A percentile compares a stretch with the other conserved stretches of the same genome.
Conservation (phyloP, 805 yeast species). For the Ogataea glucozyma region DNA sequence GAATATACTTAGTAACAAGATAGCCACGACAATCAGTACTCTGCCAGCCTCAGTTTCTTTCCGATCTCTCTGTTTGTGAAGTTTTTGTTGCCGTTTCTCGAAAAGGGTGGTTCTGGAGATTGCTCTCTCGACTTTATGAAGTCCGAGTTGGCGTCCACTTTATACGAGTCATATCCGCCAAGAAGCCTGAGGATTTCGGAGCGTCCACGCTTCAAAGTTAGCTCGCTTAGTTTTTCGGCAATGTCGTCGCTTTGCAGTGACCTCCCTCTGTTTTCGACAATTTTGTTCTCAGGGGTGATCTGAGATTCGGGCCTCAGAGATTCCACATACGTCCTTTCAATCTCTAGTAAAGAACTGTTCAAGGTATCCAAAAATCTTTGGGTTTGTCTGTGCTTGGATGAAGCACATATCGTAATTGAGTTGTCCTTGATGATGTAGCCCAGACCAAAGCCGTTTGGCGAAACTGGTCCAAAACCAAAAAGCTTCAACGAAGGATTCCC, state of each 20-base stretch:
- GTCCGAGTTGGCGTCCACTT: conserved; percentile 57
- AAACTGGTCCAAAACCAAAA: conserved; percentile 91
- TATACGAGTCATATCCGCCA: conserved; percentile 89
- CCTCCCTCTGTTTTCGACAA: background rate
- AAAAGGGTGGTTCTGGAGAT: conserved; percentile 52
- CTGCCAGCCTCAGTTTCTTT: conserved; percentile 62
- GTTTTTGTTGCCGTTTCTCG: conserved; percentile 24
- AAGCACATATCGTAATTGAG: conserved; percentile 75
- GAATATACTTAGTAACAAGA: background rate
- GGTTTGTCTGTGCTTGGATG: conserved; percentile 89
- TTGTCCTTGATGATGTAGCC: conserved; percentile 86
- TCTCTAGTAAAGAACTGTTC: conserved; percentile 60
- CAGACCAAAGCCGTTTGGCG: conserved; percentile 89
- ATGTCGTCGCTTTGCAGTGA: conserved; percentile 20
- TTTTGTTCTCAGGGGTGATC: conserved; percentile 1
- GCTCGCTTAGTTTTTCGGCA: conserved; percentile 21
- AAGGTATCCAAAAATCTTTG: conserved; percentile 71
- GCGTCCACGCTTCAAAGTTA: conserved; percentile 22
- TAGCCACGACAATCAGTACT: conserved; percentile 46
- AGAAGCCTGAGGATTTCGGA: conserved; percentile 43
- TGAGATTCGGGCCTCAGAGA: conserved; percentile 23
- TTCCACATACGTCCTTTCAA: conserved; percentile 49
- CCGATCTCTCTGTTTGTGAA: conserved; percentile 54
- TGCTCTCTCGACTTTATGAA: conserved; percentile 56
- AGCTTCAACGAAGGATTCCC: conserved; percentile 86